Base-by-base conservation (phyloP, 2,329 filamentous ascomycete species). In the Aureobasidium sp. region DNA sequence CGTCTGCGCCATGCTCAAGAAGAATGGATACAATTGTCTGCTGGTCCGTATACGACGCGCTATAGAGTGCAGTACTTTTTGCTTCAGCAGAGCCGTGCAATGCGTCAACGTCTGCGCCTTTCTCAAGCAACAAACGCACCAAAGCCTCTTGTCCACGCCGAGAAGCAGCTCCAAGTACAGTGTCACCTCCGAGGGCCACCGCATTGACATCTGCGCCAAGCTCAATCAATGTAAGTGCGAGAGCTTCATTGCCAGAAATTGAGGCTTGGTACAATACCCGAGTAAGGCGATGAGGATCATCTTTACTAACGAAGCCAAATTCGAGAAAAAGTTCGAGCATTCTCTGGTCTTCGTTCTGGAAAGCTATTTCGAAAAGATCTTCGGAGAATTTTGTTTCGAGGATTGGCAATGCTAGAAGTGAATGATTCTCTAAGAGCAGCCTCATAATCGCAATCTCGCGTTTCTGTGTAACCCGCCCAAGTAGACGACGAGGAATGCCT, bases 171-270 rank as follows among this genome's bases (percentile, higher is more conserved):
- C 8, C 8, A 10, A 48, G 29, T 10, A 15, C 45, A 30, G 45
- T 10, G 13, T 2, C 7, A 3, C 4, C 1, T 13, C 3, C 1
- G 3, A 3, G 1, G 3, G 6, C 5, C 15, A 29, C 21, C 2
- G 3, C 3, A 6, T 39, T 25, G 25, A 25, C 11, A 29, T 37
- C n/a, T 3, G 10, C 45, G 34, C 45, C 34, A 21, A 9, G 8
- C 5, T 39, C 49, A 15, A 52, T 5, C 21, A 52, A n/a, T 11
- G 29, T 10, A n/a, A 1, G 21, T 13, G 29, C 34, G 7, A 52
- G 9, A 29, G 3, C 21, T 15, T 36, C 48, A 27, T 16, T 30
- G 5, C 13, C 21, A 48, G 16, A 11, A 11, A 1, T 11, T 32
- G 44, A 48, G 9, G 42, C 42, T 27, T 34, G 32, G 32, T 10